Conservation (phyloP, 2,329 filamentous ascomycete species). For the Arthrinium puccinioides region DNA sequence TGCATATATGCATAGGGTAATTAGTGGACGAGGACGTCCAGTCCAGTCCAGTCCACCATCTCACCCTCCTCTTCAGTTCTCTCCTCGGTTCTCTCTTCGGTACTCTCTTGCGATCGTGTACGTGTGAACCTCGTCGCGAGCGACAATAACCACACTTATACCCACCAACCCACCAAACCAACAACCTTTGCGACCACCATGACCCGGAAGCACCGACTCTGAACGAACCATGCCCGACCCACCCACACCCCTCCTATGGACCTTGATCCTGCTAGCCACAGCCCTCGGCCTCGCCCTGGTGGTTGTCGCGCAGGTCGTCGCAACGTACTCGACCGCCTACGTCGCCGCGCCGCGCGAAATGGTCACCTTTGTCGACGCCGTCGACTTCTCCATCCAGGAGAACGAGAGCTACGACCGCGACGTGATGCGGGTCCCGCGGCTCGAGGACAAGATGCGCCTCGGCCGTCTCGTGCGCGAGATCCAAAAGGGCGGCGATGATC, state of each 20-base stretch:
- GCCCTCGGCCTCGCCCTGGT: conserved; percentile 49
- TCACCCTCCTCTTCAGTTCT: not conserved
- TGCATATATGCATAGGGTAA: no score
- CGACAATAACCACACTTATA: no score
- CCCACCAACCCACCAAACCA: conserved; percentile 1
- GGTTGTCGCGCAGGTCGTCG: conserved; percentile 44
- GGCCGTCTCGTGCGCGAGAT: conserved; percentile 53
- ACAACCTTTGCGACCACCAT: not conserved
- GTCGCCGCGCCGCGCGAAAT: conserved; percentile 51
- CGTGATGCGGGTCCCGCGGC: conserved; percentile 46
- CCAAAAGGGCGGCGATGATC: conserved; percentile 50
- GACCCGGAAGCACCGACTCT: not conserved
- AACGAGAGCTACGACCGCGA: conserved; percentile 59
- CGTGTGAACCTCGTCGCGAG: no score
- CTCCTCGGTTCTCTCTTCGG: not conserved
- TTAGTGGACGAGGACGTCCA: no score
- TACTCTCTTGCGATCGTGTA: no score
- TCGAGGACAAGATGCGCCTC: conserved; percentile 57
- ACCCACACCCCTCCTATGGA: conserved; percentile 29
- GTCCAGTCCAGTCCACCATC: not conserved
- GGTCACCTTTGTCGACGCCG: conserved; percentile 48
- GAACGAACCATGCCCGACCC: conserved; percentile 1
- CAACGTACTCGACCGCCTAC: conserved; percentile 49
- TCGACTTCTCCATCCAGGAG: conserved; percentile 56
- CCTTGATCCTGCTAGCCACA: conserved; percentile 49